Evolutionary conservation across 2,329 filamentous ascomycete genomes (phyloP).

Genomic region (Claviceps paspali): DNA sequence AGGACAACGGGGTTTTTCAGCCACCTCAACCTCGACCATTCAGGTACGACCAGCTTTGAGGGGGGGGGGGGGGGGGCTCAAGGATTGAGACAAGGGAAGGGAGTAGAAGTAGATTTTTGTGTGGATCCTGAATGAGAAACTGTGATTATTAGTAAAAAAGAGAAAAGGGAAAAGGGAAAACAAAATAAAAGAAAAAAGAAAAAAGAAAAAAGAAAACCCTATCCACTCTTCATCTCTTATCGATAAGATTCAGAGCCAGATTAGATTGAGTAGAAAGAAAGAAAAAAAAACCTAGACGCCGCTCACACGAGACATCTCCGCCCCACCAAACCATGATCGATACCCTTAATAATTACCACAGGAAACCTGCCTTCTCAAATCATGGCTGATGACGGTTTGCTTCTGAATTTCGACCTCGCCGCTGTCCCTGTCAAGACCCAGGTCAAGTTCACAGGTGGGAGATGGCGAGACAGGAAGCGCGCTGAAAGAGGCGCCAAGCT

Average conservation of each 20-base stretch:
- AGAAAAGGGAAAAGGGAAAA: neutral
- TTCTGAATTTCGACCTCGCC: constrained; percentile 77
- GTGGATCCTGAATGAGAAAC: too few species aligned
- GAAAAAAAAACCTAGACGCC: neutral
- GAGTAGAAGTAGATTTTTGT: too few species aligned
- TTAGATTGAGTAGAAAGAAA: neutral
- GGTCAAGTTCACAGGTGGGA: constrained; percentile 69
- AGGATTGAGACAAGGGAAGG: too few species aligned
- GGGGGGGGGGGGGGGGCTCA: too few species aligned
- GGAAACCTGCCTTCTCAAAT: too few species aligned
- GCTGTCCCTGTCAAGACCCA: constrained; percentile 48
- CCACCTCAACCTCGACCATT: too few species aligned
- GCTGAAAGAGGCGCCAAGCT: constrained; percentile 31
- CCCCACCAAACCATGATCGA: constrained; percentile 4
- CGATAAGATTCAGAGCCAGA: neutral
- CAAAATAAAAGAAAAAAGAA: neutral
- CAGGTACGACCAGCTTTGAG: too few species aligned
- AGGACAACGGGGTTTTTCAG: too few species aligned
- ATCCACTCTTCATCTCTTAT: too few species aligned
- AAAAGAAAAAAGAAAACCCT: too few species aligned
- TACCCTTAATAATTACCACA: too few species aligned
- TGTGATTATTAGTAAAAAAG: neutral
- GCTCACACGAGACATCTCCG: too few species aligned
- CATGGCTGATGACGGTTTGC: constrained; percentile 92
- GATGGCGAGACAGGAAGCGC: constrained; percentile 76